Conservation (phyloP, 768 basidiomycete species). For the Pleurotus eryngii region DNA sequence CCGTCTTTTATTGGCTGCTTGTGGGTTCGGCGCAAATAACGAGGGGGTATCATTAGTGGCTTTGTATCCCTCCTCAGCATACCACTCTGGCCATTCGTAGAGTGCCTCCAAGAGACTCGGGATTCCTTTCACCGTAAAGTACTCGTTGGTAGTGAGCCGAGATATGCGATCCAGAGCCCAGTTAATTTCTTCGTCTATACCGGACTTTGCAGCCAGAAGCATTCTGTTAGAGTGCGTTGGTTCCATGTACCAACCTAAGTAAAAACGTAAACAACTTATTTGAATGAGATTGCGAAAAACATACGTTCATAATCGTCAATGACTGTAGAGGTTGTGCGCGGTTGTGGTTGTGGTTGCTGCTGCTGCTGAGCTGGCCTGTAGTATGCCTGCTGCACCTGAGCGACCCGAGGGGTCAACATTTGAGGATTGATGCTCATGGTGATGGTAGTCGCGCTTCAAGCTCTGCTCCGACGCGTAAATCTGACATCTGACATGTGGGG, state of each 20-base stretch:
- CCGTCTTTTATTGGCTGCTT: slow-evolving; percentile 51
- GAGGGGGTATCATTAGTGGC: slow-evolving; percentile 34
- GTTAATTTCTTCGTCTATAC: slow-evolving; percentile 75
- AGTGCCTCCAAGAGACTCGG: slow-evolving; percentile 82
- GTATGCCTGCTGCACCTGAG: neutral
- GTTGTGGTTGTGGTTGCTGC: slow-evolving; percentile 10
- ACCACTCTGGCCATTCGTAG: slow-evolving; percentile 89
- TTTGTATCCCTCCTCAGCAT: slow-evolving; percentile 58
- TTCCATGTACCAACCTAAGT: slow-evolving; percentile 80
- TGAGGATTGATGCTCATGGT: neutral
- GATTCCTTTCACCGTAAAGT: slow-evolving; percentile 66
- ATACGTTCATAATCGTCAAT: slow-evolving; percentile 79
- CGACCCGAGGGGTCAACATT: neutral
- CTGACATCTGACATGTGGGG: too few relatives aligned
- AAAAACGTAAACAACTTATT: neutral
- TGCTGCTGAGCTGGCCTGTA: neutral
- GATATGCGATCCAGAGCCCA: slow-evolving; percentile 90
- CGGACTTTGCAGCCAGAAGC: slow-evolving; percentile 85
- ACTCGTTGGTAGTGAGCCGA: slow-evolving; percentile 74
- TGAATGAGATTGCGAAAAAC: slow-evolving; percentile 12
- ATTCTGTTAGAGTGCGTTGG: slow-evolving; percentile 77
- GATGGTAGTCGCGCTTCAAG: too few relatives aligned
- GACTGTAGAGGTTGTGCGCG: slow-evolving; percentile 37
- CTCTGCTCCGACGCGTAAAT: too few relatives aligned
- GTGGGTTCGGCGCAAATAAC: slow-evolving; percentile 56